These are phyloP conservation scores for Lichtheimia hyalospora DNA, from an alignment of 371 early-diverging fungal species.

Conservation along the genomic window DNA sequence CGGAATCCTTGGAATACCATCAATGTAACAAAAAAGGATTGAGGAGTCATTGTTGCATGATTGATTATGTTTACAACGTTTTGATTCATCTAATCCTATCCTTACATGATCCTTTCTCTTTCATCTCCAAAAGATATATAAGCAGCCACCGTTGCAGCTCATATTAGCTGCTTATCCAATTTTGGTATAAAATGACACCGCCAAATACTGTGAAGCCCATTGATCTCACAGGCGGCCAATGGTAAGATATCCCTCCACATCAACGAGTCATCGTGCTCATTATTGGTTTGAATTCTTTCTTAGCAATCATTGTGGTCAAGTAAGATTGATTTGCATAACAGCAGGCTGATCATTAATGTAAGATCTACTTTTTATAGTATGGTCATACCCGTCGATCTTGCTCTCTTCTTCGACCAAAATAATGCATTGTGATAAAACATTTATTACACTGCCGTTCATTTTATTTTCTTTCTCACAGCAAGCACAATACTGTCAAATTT, in stretches of 20 bases:
- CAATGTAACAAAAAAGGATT: too few relatives aligned
- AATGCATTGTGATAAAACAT: not conserved
- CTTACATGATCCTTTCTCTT: too few relatives aligned
- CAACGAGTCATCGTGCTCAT: not conserved
- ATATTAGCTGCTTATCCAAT: too few relatives aligned
- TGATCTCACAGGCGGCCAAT: constrained; percentile 16
- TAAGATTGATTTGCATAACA: not conserved
- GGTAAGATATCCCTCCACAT: not conserved
- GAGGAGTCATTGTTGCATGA: too few relatives aligned
- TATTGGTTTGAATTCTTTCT: not conserved
- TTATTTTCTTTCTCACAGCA: not conserved
- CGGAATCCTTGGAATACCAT: too few relatives aligned
- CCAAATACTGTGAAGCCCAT: constrained; percentile 10
- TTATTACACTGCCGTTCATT: too few relatives aligned
- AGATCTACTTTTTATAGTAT: not conserved
- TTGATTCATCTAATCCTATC: too few relatives aligned
- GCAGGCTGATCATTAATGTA: not conserved
- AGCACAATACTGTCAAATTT: not conserved
- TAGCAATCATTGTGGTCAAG: constrained; percentile 1
- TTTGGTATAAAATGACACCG: not conserved
- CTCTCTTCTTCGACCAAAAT: not conserved
- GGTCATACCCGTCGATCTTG: not conserved
- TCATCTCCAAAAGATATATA: too few relatives aligned
- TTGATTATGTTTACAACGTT: too few relatives aligned
- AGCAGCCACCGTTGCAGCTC: too few relatives aligned